Conservation (phyloP, 768 basidiomycete species). For the Strobilomyces dryophilus region DNA sequence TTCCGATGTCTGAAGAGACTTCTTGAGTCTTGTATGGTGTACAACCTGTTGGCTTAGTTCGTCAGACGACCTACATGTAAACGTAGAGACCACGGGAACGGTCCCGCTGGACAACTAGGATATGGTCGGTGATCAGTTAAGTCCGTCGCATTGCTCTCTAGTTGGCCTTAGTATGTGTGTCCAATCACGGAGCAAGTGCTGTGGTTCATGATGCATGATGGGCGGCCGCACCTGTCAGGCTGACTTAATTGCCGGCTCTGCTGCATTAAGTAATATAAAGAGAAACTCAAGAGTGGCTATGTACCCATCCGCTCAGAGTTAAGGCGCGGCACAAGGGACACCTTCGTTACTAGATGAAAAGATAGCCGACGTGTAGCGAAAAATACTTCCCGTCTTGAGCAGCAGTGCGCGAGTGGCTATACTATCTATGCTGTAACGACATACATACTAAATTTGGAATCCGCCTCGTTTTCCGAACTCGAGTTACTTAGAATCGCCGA, state of each 20-base stretch:
- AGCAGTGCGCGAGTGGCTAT: background rate
- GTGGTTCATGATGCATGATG: background rate
- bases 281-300: no score
- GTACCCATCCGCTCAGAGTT: no score
- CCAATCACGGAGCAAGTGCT: background rate
- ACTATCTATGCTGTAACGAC: background rate
- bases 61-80: constrained; percentile 18
- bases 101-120: background rate
- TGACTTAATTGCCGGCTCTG: background rate
- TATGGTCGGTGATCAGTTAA: no score
- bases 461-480: background rate
- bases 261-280: background rate
- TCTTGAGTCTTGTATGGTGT: constrained; percentile 9
- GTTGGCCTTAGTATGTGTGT: background rate
- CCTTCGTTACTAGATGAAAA: no score
- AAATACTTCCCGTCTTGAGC: background rate
- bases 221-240: background rate
- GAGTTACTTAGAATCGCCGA: background rate
- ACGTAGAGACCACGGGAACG: constrained; percentile 13
- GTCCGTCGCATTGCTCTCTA: no score
- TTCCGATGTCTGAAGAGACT: constrained; percentile 16
- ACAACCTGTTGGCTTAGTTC: constrained; percentile 20
- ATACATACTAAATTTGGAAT: constrained; percentile 26
- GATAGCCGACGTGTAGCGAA: background rate
- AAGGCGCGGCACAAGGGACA: no score